phyloP scores from a whole-genome alignment of 2,329 filamentous ascomycete species.

The Pseudogymnoascus pannorum region DNA sequence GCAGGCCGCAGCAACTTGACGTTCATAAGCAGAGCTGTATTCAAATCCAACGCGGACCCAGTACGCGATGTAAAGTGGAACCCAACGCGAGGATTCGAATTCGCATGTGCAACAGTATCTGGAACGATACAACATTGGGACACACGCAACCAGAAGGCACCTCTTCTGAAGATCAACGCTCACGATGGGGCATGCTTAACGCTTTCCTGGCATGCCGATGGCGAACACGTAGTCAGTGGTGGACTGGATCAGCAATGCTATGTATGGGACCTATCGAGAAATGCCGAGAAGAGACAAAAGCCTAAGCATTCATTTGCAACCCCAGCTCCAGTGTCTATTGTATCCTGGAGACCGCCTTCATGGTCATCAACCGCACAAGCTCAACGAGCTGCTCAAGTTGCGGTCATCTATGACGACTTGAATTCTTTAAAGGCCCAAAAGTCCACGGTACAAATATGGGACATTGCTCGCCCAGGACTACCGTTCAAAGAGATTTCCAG shows the following conservation, averaged over 20 bases:
- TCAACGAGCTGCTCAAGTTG: slow-evolving; percentile 53
- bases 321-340: slow-evolving; percentile 50
- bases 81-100: slow-evolving; percentile 51
- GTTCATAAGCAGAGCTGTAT: slow-evolving; percentile 31
- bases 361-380: slow-evolving; percentile 59
- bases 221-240: slow-evolving; percentile 56
- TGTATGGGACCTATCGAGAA: slow-evolving; percentile 57
- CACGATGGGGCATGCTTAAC: slow-evolving; percentile 54
- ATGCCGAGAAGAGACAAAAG: slow-evolving; percentile 56
- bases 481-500: slow-evolving; percentile 59
- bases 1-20: slow-evolving; percentile 40
- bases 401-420: slow-evolving; percentile 53
- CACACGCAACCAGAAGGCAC: slow-evolving; percentile 45
- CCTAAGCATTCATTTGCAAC: slow-evolving; percentile 54
- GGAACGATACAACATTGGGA: slow-evolving; percentile 60
- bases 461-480: slow-evolving; percentile 59
- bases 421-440: slow-evolving; percentile 48
- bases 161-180: slow-evolving; percentile 51
- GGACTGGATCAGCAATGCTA: slow-evolving; percentile 55
- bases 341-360: slow-evolving; percentile 57
- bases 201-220: slow-evolving; percentile 62
- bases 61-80: slow-evolving; percentile 61
- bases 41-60: slow-evolving; percentile 43
- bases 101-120: slow-evolving; percentile 57
- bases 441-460: slow-evolving; percentile 58